These are phyloP conservation scores for Blumeria graminis DNA, from an alignment of 2,329 filamentous ascomycete species.

Conservation along the genomic window DNA sequence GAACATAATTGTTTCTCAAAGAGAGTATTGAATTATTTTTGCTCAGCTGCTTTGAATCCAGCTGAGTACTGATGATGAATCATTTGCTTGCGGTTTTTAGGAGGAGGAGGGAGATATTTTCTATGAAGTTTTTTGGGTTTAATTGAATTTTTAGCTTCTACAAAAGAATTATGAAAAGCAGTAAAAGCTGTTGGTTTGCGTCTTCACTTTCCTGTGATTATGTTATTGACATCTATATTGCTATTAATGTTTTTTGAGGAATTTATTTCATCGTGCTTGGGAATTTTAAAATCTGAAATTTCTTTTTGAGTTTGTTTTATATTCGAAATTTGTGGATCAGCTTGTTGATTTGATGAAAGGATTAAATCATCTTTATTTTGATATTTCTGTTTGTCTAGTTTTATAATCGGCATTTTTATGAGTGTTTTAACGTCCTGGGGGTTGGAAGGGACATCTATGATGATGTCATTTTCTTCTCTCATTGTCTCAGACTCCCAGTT, in stretches of 20 bases:
- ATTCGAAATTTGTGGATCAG: neutral
- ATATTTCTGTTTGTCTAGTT: neutral
- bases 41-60: neutral
- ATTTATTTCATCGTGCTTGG: neutral
- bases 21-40: neutral
- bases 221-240: neutral
- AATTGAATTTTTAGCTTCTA: neutral
- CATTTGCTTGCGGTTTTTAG: neutral
- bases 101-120: neutral
- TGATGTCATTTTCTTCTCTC: neutral
- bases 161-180: neutral
- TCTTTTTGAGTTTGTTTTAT: neutral
- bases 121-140: neutral
- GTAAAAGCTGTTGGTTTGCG: neutral
- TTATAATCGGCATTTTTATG: neutral
- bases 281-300: neutral
- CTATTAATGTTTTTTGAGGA: neutral
- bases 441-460: neutral
- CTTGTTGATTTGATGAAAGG: neutral
- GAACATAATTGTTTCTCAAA: neutral
- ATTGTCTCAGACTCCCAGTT: neutral
- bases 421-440: neutral
- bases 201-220: neutral
- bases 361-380: too few species aligned
- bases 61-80: neutral